These are phyloP conservation scores for Penicillium ochrochloron DNA, from an alignment of 495 filamentous ascomycete genomes.

Conservation along the genomic window DNA sequence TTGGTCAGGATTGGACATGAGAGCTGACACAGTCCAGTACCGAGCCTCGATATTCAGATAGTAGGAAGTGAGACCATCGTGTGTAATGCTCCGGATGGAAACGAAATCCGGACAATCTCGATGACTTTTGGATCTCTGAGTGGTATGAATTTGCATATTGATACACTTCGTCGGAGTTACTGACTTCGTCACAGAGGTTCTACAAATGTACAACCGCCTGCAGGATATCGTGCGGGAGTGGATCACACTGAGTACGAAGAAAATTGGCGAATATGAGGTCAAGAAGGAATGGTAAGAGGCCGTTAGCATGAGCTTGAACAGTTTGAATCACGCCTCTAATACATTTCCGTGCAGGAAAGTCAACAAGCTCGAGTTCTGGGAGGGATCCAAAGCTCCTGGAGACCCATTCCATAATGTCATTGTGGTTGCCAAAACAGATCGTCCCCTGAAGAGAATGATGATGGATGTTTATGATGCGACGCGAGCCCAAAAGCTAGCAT, in stretches of 20 bases:
- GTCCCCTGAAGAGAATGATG: background rate
- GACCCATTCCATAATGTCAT: background rate
- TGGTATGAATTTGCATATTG: background rate
- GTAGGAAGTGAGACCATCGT: slow-evolving; percentile 5
- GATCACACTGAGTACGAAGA: background rate
- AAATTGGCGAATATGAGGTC: background rate
- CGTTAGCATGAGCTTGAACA: background rate
- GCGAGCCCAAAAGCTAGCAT: background rate
- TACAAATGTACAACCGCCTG: slow-evolving; percentile 3
- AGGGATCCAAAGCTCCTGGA: background rate
- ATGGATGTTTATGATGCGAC: slow-evolving; percentile 2
- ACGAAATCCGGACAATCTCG: background rate
- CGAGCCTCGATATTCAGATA: slow-evolving; percentile 6
- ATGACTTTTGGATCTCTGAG: slow-evolving; percentile 2
- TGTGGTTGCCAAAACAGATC: slow-evolving; percentile 6
- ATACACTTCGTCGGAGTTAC: background rate
- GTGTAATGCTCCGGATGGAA: slow-evolving; percentile 1
- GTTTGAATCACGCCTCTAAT: background rate
- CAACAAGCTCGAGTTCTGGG: slow-evolving; percentile 6
- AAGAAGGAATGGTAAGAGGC: slow-evolving; percentile 11
- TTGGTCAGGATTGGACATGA: background rate
- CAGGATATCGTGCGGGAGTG: slow-evolving; percentile 7
- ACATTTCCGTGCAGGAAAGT: background rate
- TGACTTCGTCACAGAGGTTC: background rate
- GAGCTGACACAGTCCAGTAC: background rate